These are phyloP conservation scores for Diddensiella santjacobensis DNA, from an alignment of 805 yeast genomes.

Conservation along the genomic window DNA sequence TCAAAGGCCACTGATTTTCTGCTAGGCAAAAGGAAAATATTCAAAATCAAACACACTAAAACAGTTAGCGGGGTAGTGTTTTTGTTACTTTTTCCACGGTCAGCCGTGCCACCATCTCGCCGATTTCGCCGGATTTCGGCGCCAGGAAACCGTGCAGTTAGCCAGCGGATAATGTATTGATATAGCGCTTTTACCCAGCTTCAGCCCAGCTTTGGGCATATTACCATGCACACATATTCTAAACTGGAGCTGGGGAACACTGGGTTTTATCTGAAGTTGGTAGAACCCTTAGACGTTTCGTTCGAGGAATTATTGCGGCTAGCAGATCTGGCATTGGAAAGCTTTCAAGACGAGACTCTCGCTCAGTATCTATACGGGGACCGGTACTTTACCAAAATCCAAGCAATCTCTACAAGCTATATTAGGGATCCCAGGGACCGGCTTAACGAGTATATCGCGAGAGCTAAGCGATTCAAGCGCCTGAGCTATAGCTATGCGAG, in stretches of 20 bases:
- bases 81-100: no score
- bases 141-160: neutral
- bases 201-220: neutral
- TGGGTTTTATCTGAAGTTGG: neutral
- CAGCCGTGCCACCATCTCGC: conserved; percentile 1
- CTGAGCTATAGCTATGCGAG: neutral
- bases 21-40: no score
- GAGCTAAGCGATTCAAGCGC: neutral
- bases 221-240: neutral
- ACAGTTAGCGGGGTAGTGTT: no score
- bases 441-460: neutral
- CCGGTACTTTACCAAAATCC: neutral
- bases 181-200: neutral
- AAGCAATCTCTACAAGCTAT: neutral
- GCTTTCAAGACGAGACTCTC: neutral
- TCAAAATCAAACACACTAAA: no score
- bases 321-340: neutral
- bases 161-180: neutral
- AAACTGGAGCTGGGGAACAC: neutral
- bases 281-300: neutral
- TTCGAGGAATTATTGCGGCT: neutral
- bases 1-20: no score
- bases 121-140: neutral
- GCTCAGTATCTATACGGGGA: neutral
- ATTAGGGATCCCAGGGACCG: neutral